These are phyloP conservation scores for Camellia japonica DNA, from an alignment of 148 eudicot genomes.

Conservation along the genomic window DNA sequence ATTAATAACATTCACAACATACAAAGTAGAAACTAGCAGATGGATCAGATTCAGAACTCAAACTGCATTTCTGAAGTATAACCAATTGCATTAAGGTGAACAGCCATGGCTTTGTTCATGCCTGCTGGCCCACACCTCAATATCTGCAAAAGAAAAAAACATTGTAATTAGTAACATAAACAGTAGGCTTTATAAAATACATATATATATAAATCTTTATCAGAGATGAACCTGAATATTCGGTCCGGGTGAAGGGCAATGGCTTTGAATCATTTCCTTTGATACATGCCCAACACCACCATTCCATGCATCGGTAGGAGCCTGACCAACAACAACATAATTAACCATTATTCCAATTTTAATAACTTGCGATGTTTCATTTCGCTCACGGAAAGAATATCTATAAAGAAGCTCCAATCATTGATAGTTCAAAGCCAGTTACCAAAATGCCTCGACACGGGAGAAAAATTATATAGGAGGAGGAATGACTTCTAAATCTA, in stretches of 20 bases:
- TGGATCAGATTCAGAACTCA: conserved; percentile 21
- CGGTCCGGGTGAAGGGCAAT: conserved; percentile 33
- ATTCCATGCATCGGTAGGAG: conserved; percentile 24
- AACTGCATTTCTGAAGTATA: conserved; percentile 36
- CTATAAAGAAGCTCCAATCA: too few species aligned
- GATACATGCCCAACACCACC: conserved; percentile 35
- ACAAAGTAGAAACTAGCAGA: too few species aligned
- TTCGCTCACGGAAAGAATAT: too few species aligned
- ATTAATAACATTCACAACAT: too few species aligned
- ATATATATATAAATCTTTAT: too few species aligned
- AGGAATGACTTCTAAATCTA: background rate
- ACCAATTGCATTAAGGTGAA: conserved; percentile 34
- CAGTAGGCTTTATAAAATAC: too few species aligned
- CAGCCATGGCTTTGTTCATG: conserved; percentile 42
- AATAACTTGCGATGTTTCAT: too few species aligned
- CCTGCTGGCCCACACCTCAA: conserved; percentile 39
- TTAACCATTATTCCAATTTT: too few species aligned
- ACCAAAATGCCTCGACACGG: too few species aligned
- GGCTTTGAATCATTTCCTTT: conserved; percentile 33
- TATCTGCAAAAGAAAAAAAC: conserved; percentile 21
- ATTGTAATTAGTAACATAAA: too few species aligned
- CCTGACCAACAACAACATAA: background rate
- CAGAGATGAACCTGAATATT: conserved; percentile 21
- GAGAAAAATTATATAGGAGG: too few species aligned
- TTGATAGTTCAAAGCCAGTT: background rate